Base-by-base conservation (phyloP, 345 rosid species). In the Acer yangbiense region DNA sequence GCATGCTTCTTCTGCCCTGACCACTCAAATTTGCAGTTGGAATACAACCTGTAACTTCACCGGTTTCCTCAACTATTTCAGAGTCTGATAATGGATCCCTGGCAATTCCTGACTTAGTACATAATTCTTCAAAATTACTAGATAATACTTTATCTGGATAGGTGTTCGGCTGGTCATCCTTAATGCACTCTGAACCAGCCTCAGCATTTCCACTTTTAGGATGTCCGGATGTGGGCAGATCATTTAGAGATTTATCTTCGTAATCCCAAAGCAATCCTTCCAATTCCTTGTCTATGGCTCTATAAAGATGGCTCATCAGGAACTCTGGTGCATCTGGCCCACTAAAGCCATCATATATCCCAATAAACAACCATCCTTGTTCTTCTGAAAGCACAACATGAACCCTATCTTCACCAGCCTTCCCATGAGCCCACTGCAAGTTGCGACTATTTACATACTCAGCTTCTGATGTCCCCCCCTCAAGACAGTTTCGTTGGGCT, bases 381-480 rank as follows among this genome's bases (percentile, higher is more conserved):
- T 95, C 98, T 80, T 95, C 99, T n/a, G 98, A 95, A 76, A 95
- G 91, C 82, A 95, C 98, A 32, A 95, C 95, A 77, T 95, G 99
- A 76, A 95, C 94, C 82, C 98, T 88, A 76, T 95, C 99, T 88
- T 95, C 99, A 64, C 99, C 99, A 52, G 99, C 99, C 87, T 89
- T 95, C 80, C 99, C 99, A 80, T 95, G 99, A 77, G 99, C 99
- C 99, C 99, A 95, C 79, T 95, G 98, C 87, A 95, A 86, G 86
- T 95, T 86, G 62, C 86, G 87, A 78, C 89, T 83, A 78, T 84
- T 85, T 27, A 84, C 80, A 74, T 86, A 87, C 55, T 86, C 92
- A 44, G 84, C 87, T 77, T 91, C 90, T 13, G 93, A 89, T 44
- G 87, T 80, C 61, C 88, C 87, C 43, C 80, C 88, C 79, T 90